phyloP scores from a whole-genome alignment of 2,329 filamentous ascomycete genomes.

The Sclerotinia subarctica region DNA sequence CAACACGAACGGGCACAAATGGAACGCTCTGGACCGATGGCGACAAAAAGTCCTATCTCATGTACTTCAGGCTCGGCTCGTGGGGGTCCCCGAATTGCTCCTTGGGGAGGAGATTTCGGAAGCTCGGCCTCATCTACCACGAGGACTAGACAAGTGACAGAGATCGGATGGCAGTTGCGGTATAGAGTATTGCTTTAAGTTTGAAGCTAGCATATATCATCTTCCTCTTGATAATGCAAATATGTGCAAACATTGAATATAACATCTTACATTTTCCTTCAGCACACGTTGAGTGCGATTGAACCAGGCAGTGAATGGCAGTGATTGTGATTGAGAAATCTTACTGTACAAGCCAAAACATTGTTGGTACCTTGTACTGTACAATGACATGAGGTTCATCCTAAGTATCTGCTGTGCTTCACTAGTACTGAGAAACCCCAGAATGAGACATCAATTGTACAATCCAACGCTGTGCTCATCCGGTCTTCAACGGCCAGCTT shows the following conservation, averaged over 20 bases:
- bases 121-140: not conserved
- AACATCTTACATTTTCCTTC: not conserved
- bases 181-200: not conserved
- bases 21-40: slow-evolving; percentile 8
- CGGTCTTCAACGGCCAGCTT: slow-evolving; percentile 13
- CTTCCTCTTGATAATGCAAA: not conserved
- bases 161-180: not conserved
- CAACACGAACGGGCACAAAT: slow-evolving; percentile 1
- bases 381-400: slow-evolving; percentile 18
- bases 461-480: slow-evolving; percentile 10
- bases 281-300: not conserved
- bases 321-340: slow-evolving; percentile 1
- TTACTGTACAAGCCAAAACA: not conserved
- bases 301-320: not conserved
- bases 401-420: slow-evolving; percentile 16
- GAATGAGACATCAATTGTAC: slow-evolving; percentile 14
- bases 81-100: not conserved
- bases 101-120: not conserved
- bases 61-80: slow-evolving; percentile 5
- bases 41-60: not conserved
- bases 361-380: not conserved
- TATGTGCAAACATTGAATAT: not conserved
- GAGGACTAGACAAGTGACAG: slow-evolving; percentile 8
- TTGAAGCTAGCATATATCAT: not conserved
- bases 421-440: slow-evolving; percentile 17